Conservation (phyloP, 257 asterid genomes). For the Linderniella brevidens region DNA sequence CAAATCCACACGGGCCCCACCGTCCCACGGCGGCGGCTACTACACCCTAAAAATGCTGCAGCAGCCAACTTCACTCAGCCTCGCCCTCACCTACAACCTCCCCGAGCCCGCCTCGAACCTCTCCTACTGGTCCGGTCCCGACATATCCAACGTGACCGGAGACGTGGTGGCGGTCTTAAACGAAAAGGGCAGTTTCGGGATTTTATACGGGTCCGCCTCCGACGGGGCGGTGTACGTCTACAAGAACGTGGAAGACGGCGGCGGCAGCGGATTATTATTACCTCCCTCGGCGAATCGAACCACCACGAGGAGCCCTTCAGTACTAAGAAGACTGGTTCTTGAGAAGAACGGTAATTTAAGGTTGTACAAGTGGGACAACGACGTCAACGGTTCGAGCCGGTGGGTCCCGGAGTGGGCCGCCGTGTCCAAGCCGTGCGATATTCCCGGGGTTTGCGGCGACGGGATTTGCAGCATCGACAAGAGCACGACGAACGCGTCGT, state of each 20-base stretch:
- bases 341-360: slow-evolving; percentile 72
- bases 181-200: slow-evolving; percentile 67
- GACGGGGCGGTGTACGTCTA: slow-evolving; percentile 70
- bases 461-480: slow-evolving; percentile 59
- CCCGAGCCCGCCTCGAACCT: slow-evolving; percentile 30
- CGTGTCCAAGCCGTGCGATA: slow-evolving; percentile 61
- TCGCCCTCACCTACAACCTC: slow-evolving; percentile 50
- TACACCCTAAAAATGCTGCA: slow-evolving; percentile 75
- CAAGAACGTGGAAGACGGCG: slow-evolving; percentile 56
- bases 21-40: slow-evolving; percentile 32
- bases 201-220: slow-evolving; percentile 46
- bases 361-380: slow-evolving; percentile 64
- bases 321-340: slow-evolving; percentile 35
- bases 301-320: slow-evolving; percentile 11
- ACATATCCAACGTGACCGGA: slow-evolving; percentile 68
- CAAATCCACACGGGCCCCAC: slow-evolving; percentile 30
- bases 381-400: slow-evolving; percentile 44
- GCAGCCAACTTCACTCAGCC: slow-evolving; percentile 53
- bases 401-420: slow-evolving; percentile 94
- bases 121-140: slow-evolving; percentile 79
- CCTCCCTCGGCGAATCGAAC: slow-evolving; percentile 31
- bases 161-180: slow-evolving; percentile 52
- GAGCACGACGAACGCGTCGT: slow-evolving; percentile 59
- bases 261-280: slow-evolving; percentile 26
- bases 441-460: slow-evolving; percentile 73